A percentile compares a stretch with the other conserved stretches of the same genome.
phyloP scores from a whole-genome alignment of 805 yeast genomes.

The Saccharomycopsis oosterbeekiorum region DNA sequence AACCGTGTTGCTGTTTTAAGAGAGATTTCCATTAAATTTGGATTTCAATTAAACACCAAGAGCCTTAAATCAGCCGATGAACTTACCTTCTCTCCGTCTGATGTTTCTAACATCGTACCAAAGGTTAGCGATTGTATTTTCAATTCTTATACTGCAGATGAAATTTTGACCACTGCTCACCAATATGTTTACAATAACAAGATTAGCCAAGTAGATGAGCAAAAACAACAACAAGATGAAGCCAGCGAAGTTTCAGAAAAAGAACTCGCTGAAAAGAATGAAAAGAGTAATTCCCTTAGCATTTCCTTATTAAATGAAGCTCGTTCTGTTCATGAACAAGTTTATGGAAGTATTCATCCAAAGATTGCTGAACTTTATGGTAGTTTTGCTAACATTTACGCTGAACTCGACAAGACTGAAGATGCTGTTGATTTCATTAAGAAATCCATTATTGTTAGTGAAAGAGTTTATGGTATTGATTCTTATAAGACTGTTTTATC shows the following conservation, averaged over 20 bases:
- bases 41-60: constrained; percentile 71
- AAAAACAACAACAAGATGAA: not conserved
- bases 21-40: constrained; percentile 66
- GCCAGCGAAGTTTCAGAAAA: constrained; percentile 23
- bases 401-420: constrained; percentile 43
- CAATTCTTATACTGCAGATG: constrained; percentile 60
- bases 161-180: constrained; percentile 60
- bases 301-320: constrained; percentile 59
- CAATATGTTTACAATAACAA: constrained; percentile 28
- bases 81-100: constrained; percentile 36
- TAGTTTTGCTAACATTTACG: constrained; percentile 55
- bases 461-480: constrained; percentile 75
- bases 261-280: constrained; percentile 22
- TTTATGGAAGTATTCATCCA: constrained; percentile 71
- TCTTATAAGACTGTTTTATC: constrained; percentile 65
- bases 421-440: constrained; percentile 60
- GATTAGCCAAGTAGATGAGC: not conserved
- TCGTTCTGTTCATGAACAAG: constrained; percentile 65
- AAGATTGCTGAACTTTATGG: constrained; percentile 67
- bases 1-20: constrained; percentile 36
- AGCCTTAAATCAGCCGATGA: constrained; percentile 22
- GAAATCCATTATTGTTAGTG: constrained; percentile 61
- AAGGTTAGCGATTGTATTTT: constrained; percentile 62
- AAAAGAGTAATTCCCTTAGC: constrained; percentile 39
- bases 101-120: constrained; percentile 69